phyloP scores from a whole-genome alignment of 2,329 filamentous ascomycete genomes.

The Rutstroemia sp. region DNA sequence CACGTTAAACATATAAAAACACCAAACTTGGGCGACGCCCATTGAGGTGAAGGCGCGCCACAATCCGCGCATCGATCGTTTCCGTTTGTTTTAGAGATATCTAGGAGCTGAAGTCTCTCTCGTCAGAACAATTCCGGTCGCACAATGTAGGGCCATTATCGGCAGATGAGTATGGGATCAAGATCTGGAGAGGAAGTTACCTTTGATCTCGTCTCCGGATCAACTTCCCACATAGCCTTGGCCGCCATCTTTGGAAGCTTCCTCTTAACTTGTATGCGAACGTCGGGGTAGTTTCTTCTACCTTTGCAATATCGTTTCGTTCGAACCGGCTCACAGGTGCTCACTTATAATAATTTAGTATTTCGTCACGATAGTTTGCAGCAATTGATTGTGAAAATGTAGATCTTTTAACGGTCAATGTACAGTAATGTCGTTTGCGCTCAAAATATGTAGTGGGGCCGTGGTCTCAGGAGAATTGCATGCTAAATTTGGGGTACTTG shows the following conservation, averaged over 20 bases:
- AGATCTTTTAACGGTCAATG: too few relatives aligned
- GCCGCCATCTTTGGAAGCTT: slow-evolving; percentile 40
- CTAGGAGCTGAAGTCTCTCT: slow-evolving; percentile 57
- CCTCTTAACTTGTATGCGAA: neutral
- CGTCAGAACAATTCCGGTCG: slow-evolving; percentile 8
- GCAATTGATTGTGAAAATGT: too few relatives aligned
- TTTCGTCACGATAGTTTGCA: too few relatives aligned
- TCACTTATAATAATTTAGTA: too few relatives aligned
- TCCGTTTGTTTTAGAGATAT: slow-evolving; percentile 81
- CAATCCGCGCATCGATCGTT: slow-evolving; percentile 95
- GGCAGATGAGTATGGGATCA: neutral
- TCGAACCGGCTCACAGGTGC: neutral
- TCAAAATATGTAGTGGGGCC: neutral
- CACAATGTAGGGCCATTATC: neutral
- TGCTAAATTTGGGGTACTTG: slow-evolving; percentile 4
- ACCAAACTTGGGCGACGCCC: slow-evolving; percentile 95
- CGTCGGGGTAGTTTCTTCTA: too few relatives aligned
- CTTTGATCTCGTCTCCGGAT: slow-evolving; percentile 94
- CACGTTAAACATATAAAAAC: slow-evolving; percentile 98
- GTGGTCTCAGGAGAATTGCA: neutral
- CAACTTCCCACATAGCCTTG: slow-evolving; percentile 96
- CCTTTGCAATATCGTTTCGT: neutral
- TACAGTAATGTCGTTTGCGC: neutral
- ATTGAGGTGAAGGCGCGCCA: slow-evolving; percentile 91
- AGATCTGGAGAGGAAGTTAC: slow-evolving; percentile 38